phyloP scores from a whole-genome alignment of 208 protist genomes.

The Trypanosomatidae sp. region DNA sequence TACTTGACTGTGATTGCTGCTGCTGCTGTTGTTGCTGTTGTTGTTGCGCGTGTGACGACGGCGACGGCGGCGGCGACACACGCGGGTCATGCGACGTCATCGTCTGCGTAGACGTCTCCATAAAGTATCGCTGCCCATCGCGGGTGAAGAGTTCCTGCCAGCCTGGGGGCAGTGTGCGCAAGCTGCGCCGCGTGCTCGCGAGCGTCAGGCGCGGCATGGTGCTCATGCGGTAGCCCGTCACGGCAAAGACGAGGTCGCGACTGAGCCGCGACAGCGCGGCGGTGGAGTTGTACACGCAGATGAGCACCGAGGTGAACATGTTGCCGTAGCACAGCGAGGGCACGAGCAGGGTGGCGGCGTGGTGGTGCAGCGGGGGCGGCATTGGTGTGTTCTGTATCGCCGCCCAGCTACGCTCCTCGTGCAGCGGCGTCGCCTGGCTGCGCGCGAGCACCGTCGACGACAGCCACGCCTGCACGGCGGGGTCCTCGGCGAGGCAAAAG shows the following conservation, averaged over 20 bases:
- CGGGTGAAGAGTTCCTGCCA: constrained; percentile 76
- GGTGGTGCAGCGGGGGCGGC: constrained; percentile 57
- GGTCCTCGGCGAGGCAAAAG: constrained; percentile 67
- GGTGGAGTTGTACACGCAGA: constrained; percentile 79
- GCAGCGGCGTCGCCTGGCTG: constrained; percentile 40
- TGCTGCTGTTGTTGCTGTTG: not conserved
- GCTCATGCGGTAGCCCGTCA: constrained; percentile 55
- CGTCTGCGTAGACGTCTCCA: constrained; percentile 36
- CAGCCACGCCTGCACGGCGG: constrained; percentile 49
- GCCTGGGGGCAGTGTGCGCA: constrained; percentile 25
- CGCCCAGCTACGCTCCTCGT: constrained; percentile 47
- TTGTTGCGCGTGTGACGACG: constrained; percentile 1
- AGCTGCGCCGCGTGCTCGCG: constrained; percentile 19
- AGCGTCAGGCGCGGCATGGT: constrained; percentile 49
- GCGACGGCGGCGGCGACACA: constrained; percentile 5
- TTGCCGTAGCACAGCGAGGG: constrained; percentile 67
- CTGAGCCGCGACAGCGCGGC: constrained; percentile 45
- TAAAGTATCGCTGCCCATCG: constrained; percentile 59
- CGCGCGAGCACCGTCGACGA: constrained; percentile 46
- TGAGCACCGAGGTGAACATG: constrained; percentile 59
- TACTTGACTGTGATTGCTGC: not conserved
- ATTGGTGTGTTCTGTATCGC: constrained; percentile 65
- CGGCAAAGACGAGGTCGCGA: constrained; percentile 49
- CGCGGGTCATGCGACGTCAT: constrained; percentile 62
- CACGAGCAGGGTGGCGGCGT: constrained; percentile 59